A percentile compares a stretch with the other conserved stretches of the same genome.
These are phyloP conservation scores for Metarhizium humberi DNA, from an alignment of 2,329 filamentous ascomycete species.

Conservation along the genomic window DNA sequence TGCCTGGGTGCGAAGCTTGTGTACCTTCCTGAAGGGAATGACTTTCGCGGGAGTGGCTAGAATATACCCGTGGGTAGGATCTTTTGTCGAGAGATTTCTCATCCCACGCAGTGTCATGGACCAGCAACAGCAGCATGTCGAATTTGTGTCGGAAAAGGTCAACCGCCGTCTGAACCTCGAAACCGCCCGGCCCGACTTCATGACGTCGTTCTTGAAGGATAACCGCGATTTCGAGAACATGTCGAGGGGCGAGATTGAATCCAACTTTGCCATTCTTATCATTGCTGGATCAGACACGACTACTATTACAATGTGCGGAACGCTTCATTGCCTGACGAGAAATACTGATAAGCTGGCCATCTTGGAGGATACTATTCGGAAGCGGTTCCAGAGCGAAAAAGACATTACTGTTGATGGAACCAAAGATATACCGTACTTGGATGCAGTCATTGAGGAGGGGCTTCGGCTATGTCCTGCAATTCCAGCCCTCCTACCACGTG, in stretches of 20 bases:
- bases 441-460: background rate
- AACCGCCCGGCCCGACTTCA: background rate
- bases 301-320: background rate
- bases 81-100: background rate
- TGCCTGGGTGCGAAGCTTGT: slow-evolving; percentile 13
- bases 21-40: slow-evolving; percentile 6
- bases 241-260: background rate
- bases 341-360: background rate
- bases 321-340: background rate
- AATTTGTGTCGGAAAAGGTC: background rate
- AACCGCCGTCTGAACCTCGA: background rate
- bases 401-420: background rate
- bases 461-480: background rate
- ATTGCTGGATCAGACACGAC: background rate
- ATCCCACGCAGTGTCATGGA: background rate
- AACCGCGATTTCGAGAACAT: background rate
- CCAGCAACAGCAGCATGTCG: background rate
- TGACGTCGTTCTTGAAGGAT: background rate
- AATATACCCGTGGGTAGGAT: background rate
- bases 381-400: background rate
- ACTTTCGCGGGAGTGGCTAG: background rate
- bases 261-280: background rate
- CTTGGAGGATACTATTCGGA: background rate
- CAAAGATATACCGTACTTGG: background rate
- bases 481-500: background rate